Evolutionary conservation across 768 basidiomycete species (phyloP), one percentile per base, ranked within the genome.

Genomic region (Collybia sp.): DNA sequence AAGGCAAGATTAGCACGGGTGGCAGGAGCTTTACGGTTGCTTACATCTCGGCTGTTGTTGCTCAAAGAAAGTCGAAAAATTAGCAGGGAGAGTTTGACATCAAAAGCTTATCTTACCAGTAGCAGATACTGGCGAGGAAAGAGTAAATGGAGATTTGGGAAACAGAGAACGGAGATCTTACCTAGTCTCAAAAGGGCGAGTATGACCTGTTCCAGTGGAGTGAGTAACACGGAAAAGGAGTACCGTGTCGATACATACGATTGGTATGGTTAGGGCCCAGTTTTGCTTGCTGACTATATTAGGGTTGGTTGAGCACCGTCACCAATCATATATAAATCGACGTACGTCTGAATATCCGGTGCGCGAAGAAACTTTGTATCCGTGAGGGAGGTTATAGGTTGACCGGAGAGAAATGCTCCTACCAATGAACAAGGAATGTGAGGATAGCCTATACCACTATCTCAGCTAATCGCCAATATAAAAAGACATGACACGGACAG

Each of bases 391-490:
- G 32, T 16, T 16, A 48, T 37, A 10, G 19, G 13, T 36, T 2
- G 0, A 6, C n/a, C 19, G n/a, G 18, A 30, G 13, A 19, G 10
- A 5, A 32, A 40, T 5, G 12, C 6, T 19, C 54, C 30, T 47
- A 73, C 71, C 71, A 69, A 35, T 73, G 72, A 9, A 72, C 70
- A 3, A 66, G 56, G 35, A 72, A 69, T 9, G 71, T 72, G 4
- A 72, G 51, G 25, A 71, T 44, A 1, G 69, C 71, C 71, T 66
- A 40, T 31, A 52, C n/a, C n/a, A 30, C 10, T 25, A 33, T 16
- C 8, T 13, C 12, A 35, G 25, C 34, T 1, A 12, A 38, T 38
- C 11, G 34, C n/a, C 3, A 11, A 25, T 6, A 10, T 12, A 4
- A 18, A 19, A 9, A 16, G 13, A 10, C 16, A 18, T 9, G 12